Percentiles rank a stretch among this genome's conserved stretches.
Evolutionary conservation across 257 asterid species (phyloP).

Genomic region (Solanum acaule): DNA sequence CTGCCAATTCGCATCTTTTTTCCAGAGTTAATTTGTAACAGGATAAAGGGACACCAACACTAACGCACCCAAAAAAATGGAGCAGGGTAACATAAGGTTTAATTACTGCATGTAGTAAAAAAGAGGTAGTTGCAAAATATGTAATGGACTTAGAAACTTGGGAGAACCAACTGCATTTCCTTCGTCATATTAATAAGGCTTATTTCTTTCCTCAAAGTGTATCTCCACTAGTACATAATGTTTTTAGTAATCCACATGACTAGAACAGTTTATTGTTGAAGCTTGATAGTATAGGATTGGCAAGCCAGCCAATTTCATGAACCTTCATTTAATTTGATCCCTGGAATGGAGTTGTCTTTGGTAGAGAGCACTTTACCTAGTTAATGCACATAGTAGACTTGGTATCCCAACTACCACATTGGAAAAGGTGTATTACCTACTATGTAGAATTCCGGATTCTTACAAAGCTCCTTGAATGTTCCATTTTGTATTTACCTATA

Average conservation of each 20-base stretch:
- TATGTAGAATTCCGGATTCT: neutral
- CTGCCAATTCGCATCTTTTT: neutral
- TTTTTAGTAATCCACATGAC: neutral
- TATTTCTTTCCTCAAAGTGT: neutral
- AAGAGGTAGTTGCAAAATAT: neutral
- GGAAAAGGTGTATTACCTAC: neutral
- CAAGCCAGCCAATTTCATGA: neutral
- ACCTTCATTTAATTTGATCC: neutral
- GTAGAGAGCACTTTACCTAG: neutral
- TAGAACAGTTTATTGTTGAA: neutral
- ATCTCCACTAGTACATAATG: neutral
- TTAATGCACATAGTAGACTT: neutral
- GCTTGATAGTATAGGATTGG: neutral
- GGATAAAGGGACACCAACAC: neutral
- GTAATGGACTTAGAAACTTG: neutral
- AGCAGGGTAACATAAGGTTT: neutral
- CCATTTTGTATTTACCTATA: neutral
- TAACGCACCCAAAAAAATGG: neutral
- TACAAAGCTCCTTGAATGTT: neutral
- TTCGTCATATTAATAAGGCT: neutral
- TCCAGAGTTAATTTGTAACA: neutral
- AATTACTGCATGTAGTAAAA: neutral
- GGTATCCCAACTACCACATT: neutral
- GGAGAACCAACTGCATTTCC: neutral
- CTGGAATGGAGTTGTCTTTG: neutral